These are phyloP conservation scores for Microdochium trichocladiopsis DNA, from an alignment of 2,329 filamentous ascomycete species.

Conservation along the genomic window DNA sequence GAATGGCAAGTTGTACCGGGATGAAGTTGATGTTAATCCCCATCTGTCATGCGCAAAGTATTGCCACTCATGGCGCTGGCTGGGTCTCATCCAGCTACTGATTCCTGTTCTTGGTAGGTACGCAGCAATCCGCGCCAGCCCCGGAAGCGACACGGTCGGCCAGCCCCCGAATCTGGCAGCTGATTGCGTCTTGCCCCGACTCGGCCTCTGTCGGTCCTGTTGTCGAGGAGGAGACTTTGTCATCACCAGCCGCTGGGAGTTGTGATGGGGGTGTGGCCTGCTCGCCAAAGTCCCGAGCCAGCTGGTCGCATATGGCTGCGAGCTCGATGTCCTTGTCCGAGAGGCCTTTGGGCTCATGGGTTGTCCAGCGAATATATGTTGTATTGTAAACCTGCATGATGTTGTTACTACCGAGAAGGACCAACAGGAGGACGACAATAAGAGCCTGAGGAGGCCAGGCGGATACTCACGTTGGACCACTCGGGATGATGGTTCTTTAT, in stretches of 20 bases:
- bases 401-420: background rate
- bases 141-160: conserved; percentile 36
- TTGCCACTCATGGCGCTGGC: too few species aligned
- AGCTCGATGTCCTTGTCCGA: conserved; percentile 56
- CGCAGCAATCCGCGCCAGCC: conserved; percentile 45
- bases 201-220: conserved; percentile 3
- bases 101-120: conserved; percentile 29
- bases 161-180: conserved; percentile 31
- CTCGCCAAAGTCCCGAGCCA: conserved; percentile 52
- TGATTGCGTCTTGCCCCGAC: conserved; percentile 4
- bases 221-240: conserved; percentile 9
- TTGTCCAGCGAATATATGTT: conserved; percentile 66
- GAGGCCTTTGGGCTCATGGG: conserved; percentile 60
- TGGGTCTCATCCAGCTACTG: too few species aligned
- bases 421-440: too few species aligned
- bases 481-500: conserved; percentile 66
- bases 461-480: conserved; percentile 59
- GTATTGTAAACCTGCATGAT: conserved; percentile 57
- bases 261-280: conserved; percentile 1
- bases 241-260: background rate
- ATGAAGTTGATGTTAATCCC: too few species aligned
- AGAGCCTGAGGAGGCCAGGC: background rate
- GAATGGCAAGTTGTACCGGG: too few species aligned
- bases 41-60: too few species aligned
- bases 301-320: conserved; percentile 54